Base-by-base conservation (phyloP, 2,329 filamentous ascomycete genomes). In the Beauveria sp. region DNA sequence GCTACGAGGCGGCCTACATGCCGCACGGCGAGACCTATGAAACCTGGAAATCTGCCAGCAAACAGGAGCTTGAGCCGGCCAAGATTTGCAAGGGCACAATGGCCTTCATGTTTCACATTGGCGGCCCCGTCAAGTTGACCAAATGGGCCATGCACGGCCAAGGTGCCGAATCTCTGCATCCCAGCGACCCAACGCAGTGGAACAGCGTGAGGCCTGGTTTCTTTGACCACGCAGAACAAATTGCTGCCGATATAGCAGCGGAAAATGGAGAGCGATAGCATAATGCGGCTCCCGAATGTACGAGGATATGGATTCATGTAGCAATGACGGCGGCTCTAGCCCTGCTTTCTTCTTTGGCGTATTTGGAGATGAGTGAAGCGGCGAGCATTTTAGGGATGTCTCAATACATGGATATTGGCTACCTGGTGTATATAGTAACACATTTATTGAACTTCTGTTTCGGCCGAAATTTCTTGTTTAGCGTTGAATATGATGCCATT, bases 61-160 rank as follows among this genome's bases (percentile, higher is more conserved):
- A 62, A 9, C 48, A 59, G 3, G 72, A 75, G 28, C 66, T 79
- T 46, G 73, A 73, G 67, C 76, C 77, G 5, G 68, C 72, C 62
- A 76, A 76, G 65, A 74, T 79, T 14, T 76, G 77, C 16, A 75
- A 74, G 43, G 76, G 74, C 5, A 77, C 75, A 55, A 76, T 80
- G 72, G 79, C 79, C 2, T 80, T 80, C 66, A 80, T 81, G 78
- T 80, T 80, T 58, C 67, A 69, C 55, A 64, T 68, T 26, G 62
- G 63, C 41, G 67, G 65, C 12, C 65, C 66, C 12, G 50, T 70
- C 7, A 65, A 59, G n/a, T 61, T 70, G 54, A 69, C 68, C 2
- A 63, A 65, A 43, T 69, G 65, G 65, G 69, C 67, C 7, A 20
- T 68, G 43, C 47, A 61, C 16, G 68, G 68, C 1, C 66, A 65